Evolutionary conservation across 495 filamentous ascomycete species (phyloP).

Genomic region (Daldinia decipiens): DNA sequence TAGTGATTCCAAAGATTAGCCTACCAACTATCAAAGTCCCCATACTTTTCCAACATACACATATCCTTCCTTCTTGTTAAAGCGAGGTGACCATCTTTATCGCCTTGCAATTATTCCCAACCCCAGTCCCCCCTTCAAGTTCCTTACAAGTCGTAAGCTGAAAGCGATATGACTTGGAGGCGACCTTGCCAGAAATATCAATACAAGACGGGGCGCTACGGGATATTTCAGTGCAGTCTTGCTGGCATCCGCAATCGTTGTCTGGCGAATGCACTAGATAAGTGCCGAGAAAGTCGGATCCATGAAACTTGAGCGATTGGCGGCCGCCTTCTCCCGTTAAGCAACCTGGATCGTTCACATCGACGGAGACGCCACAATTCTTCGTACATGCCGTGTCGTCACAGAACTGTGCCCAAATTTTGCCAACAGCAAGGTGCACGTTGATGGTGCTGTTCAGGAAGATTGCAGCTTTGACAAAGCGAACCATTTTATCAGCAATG

Average conservation of each 20-base stretch:
- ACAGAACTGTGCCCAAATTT: conserved; percentile 38
- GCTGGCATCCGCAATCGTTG: conserved; percentile 25
- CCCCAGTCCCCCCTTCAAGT: conserved; percentile 14
- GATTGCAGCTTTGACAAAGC: background rate
- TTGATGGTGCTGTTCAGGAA: background rate
- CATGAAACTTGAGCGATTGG: conserved; percentile 30
- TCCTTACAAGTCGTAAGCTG: conserved; percentile 27
- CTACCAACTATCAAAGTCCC: background rate
- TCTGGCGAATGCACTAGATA: conserved; percentile 34
- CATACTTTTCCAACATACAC: background rate
- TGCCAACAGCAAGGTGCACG: conserved; percentile 8
- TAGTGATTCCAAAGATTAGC: background rate
- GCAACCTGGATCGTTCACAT: conserved; percentile 24
- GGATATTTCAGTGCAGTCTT: conserved; percentile 32
- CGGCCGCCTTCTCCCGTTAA: conserved; percentile 4
- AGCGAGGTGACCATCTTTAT: background rate
- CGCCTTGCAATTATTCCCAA: conserved; percentile 25
- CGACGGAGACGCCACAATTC: conserved; percentile 32
- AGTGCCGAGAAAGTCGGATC: conserved; percentile 15
- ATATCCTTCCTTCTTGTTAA: background rate
- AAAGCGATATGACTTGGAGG: conserved; percentile 27
- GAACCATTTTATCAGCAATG: background rate
- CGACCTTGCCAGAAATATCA: conserved; percentile 19
- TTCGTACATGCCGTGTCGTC: conserved; percentile 22
- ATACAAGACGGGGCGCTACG: conserved; percentile 22